Base-by-base conservation (phyloP, 768 basidiomycete genomes). In the Coprinellus micaceus region DNA sequence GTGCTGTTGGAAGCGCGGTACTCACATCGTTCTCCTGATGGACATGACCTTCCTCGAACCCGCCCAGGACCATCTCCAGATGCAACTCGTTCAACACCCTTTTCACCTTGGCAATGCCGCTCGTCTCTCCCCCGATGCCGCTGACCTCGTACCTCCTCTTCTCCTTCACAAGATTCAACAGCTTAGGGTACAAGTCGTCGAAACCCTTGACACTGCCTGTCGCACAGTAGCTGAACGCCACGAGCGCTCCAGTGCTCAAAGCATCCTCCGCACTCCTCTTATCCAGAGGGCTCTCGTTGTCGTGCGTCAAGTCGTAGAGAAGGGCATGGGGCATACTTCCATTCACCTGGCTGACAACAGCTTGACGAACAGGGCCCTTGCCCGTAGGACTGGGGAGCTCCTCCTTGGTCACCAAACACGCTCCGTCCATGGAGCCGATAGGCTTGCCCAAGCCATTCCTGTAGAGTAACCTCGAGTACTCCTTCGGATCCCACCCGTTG, bases 121-220 rank as follows among this genome's bases (percentile, higher is more conserved):
- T 85, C 44, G 71, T 64, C 62, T 85, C 71, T 49, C 77, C 40
- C 6, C n/a, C 74, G 10, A 85, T 69, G 2, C 78, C 80, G 0
- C 83, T 84, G 13, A 89, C 63, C 61, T 91, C 86, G 65, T 99
- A 99, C 60, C 70, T 69, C 59, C 94, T 78, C 65, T 82, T 86
- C 69, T 99, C 97, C 13, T 74, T 77, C 10, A 98, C 97, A 48
- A 99, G 76, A 67, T 97, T 83, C 33, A 99, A 71, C n/a, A 96
- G 71, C 68, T 94, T 96, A 2, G 96, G 96, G 67, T 98, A 98
- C 21, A 99, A 71, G 62, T 99, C 97, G 64, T 99, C 97, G 66
- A 96, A 97, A 19, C 96, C 97, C 70, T 98, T 97, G 62, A 94
- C 94, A 15, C 91, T 94, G 2, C 94, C 97, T 54, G 91, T 82